Base-by-base conservation (phyloP, 108 stramenopile species). In the Bacterosira constricta region DNA sequence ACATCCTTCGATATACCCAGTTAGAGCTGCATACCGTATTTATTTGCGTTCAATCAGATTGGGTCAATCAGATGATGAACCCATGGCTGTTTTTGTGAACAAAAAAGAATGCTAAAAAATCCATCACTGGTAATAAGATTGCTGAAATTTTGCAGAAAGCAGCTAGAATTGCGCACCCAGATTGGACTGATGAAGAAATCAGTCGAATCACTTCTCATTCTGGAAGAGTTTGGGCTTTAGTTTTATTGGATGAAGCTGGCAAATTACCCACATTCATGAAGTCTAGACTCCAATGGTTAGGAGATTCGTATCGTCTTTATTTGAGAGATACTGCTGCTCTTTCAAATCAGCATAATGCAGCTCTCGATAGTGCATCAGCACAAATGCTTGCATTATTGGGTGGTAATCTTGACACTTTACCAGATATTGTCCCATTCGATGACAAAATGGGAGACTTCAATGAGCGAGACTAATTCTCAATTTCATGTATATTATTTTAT, bases 191-290 rank as follows among this genome's bases (percentile, higher is more conserved):
- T 18, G 32, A 37, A 3, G 39, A 66, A 26, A 21, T 66, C 1
- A 37, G 21, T 13, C 25, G 25, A 17, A 39, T 53, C 37, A 53
- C 66, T 0, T 53, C 29, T 25, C 66, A 66, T 27, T 65, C 63
- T 0, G 18, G 45, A 18, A 49, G 63, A 26, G 63, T 65, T 6
- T 65, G 63, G 63, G 63, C 66, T 4, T 20, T 26, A 20, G 52
- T 66, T 34, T 51, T 66, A 26, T 37, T 66, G 10, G 21, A 54
- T 27, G 37, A 66, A 54, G 51, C 32, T 5, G 66, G 66, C 10
- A 54, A 47, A 32, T 13, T 6, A 15, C 35, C 25, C 23, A 31
- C 23, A 26, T 53, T 47, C 15, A 66, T 66, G 10, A 35, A 54
- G 17, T 21, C 26, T 13, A 31, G 52, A 26, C 27, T 66, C 20